phyloP scores from a whole-genome alignment of 2,329 filamentous ascomycete genomes.

The Aspergillus sp. region DNA sequence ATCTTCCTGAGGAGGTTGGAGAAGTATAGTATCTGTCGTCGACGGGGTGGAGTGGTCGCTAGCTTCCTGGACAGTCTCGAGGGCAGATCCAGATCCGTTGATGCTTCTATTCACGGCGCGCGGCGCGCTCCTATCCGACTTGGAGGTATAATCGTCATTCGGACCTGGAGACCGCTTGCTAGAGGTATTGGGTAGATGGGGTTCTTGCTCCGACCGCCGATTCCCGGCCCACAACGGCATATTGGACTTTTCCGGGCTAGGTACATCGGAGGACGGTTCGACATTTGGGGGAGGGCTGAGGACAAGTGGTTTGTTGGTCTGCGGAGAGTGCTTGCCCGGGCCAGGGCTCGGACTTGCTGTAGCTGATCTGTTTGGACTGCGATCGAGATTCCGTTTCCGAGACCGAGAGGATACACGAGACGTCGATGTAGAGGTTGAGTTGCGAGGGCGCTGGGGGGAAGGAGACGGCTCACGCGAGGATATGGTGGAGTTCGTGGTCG shows the following conservation, averaged over 20 bases:
- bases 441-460: slow-evolving; percentile 29
- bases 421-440: slow-evolving; percentile 31
- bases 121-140: slow-evolving; percentile 36
- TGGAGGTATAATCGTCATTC: slow-evolving; percentile 28
- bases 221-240: slow-evolving; percentile 37
- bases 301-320: slow-evolving; percentile 66
- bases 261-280: slow-evolving; percentile 62
- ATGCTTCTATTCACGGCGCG: slow-evolving; percentile 60
- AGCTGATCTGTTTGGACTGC: slow-evolving; percentile 58
- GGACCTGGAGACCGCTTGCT: slow-evolving; percentile 31
- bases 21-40: slow-evolving; percentile 42
- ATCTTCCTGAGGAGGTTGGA: slow-evolving; percentile 39
- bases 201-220: slow-evolving; percentile 31
- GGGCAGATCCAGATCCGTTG: slow-evolving; percentile 59
- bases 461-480: slow-evolving; percentile 53
- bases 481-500: slow-evolving; percentile 45
- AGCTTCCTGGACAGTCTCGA: slow-evolving; percentile 90
- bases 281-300: slow-evolving; percentile 55
- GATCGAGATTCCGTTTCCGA: slow-evolving; percentile 67
- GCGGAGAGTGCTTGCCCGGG: slow-evolving; percentile 52
- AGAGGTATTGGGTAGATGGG: slow-evolving; percentile 37
- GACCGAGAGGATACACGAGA: slow-evolving; percentile 51
- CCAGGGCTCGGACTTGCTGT: slow-evolving; percentile 43
- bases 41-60: slow-evolving; percentile 73
- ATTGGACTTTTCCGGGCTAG: slow-evolving; percentile 64